Evolutionary conservation across 1,139 yeast genomes (phyloP), one percentile per base, ranked within the genome.

Genomic region (Meyerozyma smithsonii): DNA sequence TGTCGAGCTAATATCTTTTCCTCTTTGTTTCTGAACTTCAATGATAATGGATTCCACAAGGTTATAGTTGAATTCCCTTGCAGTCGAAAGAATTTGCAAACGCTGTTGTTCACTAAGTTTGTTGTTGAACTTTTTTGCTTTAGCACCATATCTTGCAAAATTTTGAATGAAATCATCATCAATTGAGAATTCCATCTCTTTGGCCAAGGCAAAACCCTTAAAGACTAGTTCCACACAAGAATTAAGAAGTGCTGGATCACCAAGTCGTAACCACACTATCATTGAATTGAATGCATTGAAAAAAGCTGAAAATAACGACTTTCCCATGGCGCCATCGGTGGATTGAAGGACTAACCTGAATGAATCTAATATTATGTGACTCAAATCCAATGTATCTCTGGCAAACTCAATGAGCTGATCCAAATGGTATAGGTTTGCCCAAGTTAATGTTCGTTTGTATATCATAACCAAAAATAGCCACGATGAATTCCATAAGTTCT

Each of bases 351-450:
- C 64, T 8, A 75, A 63, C 42, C 84, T 68, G 52, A 77, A 84
- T 3, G 90, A 79, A 42, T 77, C 82, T 15, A 90, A 60, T 32
- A 90, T 62, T 2, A 72, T 62, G 47, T 82, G 82, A 48, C 96
- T 83, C 37, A 86, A 69, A 49, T 90, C 97, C 39, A 89, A 68
- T 0, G 88, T 82, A 57, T 89, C 96, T 56, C 95, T 77, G 14
- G 96, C 86, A 50, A 88, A 89, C 46, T 86, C 94, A 37, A 84
- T 72, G 55, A 87, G 67, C 38, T 74, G 74, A 0, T 72, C 71
- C 26, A 78, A 68, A 36, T 75, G 77, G 52, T 80, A 82, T 30
- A 66, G 62, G 4, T 69, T 58, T 0, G 95, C 88, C 97, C 97
- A 90, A 6, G 59, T 58, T 17, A 85, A 66, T 1, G 95, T 86